Evolutionary conservation across 768 basidiomycete genomes (phyloP).

Genomic region (Austroboletus eburneus): DNA sequence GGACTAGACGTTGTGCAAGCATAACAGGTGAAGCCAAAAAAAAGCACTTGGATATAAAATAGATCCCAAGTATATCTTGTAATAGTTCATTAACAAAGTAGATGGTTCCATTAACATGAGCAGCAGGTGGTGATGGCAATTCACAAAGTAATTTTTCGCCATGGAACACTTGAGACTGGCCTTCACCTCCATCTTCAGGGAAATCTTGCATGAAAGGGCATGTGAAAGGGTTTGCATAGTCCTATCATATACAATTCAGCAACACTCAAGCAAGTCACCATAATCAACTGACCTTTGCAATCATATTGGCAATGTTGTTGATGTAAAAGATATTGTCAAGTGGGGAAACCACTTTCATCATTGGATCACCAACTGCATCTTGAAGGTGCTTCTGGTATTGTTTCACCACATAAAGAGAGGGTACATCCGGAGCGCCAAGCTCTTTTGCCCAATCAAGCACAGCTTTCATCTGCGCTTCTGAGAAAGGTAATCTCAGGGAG

Average conservation of each 20-base stretch:
- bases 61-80: neutral
- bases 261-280: too few species aligned
- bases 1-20: too few species aligned
- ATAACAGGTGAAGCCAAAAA: too few species aligned
- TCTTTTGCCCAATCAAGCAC: conserved; percentile 27
- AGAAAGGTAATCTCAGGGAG: neutral
- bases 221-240: neutral
- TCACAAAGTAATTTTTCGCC: neutral
- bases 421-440: conserved; percentile 23
- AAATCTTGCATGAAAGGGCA: conserved; percentile 1
- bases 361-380: conserved; percentile 19
- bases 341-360: conserved; percentile 12
- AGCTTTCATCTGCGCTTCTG: conserved; percentile 19
- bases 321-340: conserved; percentile 27
- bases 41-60: conserved; percentile 15
- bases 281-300: conserved; percentile 7
- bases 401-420: conserved; percentile 16
- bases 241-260: neutral
- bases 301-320: conserved; percentile 5
- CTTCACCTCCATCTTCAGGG: neutral
- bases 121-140: neutral
- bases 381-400: neutral
- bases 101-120: neutral
- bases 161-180: conserved; percentile 1
- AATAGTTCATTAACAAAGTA: neutral